Evolutionary conservation across 2,329 filamentous ascomycete species (phyloP).

Genomic region (Fusarium sp.): DNA sequence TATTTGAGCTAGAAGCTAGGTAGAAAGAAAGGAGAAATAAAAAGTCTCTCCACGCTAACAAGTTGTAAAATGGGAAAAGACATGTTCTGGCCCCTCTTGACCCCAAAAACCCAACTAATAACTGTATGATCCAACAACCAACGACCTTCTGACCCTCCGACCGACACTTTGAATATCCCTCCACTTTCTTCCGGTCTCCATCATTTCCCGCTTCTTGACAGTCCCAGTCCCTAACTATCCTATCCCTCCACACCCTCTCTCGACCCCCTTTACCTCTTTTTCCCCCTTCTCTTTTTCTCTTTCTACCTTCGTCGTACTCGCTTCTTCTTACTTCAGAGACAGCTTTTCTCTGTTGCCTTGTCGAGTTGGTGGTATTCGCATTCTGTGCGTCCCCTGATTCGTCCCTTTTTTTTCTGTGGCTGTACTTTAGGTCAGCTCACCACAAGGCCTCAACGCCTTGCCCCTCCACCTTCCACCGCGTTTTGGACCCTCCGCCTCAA

Average conservation of each 20-base stretch:
- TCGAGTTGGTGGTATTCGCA: constrained; percentile 37
- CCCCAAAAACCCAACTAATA: background rate
- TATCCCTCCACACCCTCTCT: constrained; percentile 41
- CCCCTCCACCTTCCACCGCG: constrained; percentile 43
- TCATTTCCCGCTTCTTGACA: constrained; percentile 35
- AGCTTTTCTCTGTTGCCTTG: constrained; percentile 20
- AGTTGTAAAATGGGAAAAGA: background rate
- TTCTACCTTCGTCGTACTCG: background rate
- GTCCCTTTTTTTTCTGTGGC: constrained; percentile 26
- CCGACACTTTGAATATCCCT: constrained; percentile 40
- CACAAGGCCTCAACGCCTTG: constrained; percentile 23
- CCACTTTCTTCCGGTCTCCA: constrained; percentile 41
- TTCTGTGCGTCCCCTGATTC: constrained; percentile 14
- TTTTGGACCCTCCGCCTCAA: constrained; percentile 37
- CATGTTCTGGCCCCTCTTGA: background rate
- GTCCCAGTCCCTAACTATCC: constrained; percentile 26
- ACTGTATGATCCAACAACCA: constrained; percentile 5
- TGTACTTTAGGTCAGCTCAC: constrained; percentile 22
- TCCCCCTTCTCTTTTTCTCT: constrained; percentile 1
- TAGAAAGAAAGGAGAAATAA: constrained; percentile 7
- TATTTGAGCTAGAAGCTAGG: background rate
- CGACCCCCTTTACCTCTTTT: constrained; percentile 34
- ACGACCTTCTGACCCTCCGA: constrained; percentile 17
- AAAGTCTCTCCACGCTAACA: constrained; percentile 5
- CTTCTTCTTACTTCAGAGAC: constrained; percentile 21